Evolutionary conservation across 768 basidiomycete genomes (phyloP), one percentile per base, ranked within the genome.

Genomic region (Astraeus odoratus): DNA sequence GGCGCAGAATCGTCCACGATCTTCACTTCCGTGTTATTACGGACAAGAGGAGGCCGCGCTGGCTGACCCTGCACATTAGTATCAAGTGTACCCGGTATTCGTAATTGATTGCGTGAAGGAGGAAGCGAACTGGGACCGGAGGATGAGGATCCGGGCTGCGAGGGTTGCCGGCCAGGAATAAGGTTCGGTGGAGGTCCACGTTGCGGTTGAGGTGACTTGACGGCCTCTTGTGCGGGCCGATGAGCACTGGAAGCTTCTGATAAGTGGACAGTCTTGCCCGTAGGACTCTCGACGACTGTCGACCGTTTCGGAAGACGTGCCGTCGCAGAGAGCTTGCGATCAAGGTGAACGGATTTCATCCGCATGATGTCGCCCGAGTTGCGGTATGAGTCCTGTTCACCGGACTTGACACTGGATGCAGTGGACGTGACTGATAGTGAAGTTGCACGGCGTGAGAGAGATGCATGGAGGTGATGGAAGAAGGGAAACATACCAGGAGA

Each of bases 321-420:
- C 2, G 91, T 95, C 39, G 94, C 88, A 24, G 93, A 96, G 33
- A 95, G 71, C 61, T 98, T 98, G 43, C 96, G 86, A 65, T 97
- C 92, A 27, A 99, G 76, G 63, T 94, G 88, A 33, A 91, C 88
- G 8, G 89, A 87, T 66, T 91, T 93, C 79, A 97, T 86, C 27
- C 89, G 79, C 79, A 95, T 91, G 62, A 94, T 90, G 52, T 96
- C 93, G 53, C 72, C 77, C 25, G 88, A 86, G 57, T 87, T 88
- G 23, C 90, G 81, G 66, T 93, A 94, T 5, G 84, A 81, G 59
- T 91, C 86, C 46, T 80, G 72, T 41, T 78, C 77, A 16, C 50
- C 60, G 25, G 65, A 64, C 38, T 53, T 63, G 52, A 61, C 22
- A 25, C 51, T 64, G 44, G 75, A 57, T 20, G 64, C 55, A 51